Percentiles rank a stretch among this genome's conserved stretches.
phyloP scores from a whole-genome alignment of 108 stramenopile species.

The Thalassiosira profunda region DNA sequence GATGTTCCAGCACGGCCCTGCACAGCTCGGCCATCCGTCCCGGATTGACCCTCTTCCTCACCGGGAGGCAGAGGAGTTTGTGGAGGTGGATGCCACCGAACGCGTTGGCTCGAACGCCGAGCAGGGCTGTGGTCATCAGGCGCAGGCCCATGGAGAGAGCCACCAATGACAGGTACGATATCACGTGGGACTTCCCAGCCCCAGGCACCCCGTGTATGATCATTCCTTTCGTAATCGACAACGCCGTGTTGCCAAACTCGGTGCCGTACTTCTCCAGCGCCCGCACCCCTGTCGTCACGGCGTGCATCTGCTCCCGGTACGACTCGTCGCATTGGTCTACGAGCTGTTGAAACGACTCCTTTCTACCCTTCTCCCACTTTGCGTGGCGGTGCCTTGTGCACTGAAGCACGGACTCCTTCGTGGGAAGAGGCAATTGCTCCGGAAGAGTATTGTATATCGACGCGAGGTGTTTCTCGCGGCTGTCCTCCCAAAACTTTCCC shows the following conservation, averaged over 20 bases:
- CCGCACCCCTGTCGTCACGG: not conserved
- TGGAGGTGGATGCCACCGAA: slow-evolving; percentile 1
- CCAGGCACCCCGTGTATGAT: not conserved
- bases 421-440: not conserved
- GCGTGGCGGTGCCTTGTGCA: too few relatives aligned
- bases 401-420: not conserved
- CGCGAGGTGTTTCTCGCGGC: not conserved
- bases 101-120: not conserved
- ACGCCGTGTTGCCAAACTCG: not conserved
- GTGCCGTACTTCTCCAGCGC: not conserved
- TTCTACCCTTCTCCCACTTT: too few relatives aligned
- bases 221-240: not conserved
- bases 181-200: not conserved
- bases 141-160: not conserved
- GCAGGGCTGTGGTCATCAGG: not conserved
- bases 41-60: not conserved
- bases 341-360: too few relatives aligned
- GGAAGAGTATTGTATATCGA: not conserved
- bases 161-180: not conserved
- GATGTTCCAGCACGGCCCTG: too few relatives aligned
- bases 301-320: not conserved
- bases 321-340: not conserved
- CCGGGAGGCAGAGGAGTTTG: slow-evolving; percentile 1
- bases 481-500: not conserved
- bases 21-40: slow-evolving; percentile 1